Conservation (phyloP, 2,329 filamentous ascomycete genomes). For the Cladobotryum protrusum region DNA sequence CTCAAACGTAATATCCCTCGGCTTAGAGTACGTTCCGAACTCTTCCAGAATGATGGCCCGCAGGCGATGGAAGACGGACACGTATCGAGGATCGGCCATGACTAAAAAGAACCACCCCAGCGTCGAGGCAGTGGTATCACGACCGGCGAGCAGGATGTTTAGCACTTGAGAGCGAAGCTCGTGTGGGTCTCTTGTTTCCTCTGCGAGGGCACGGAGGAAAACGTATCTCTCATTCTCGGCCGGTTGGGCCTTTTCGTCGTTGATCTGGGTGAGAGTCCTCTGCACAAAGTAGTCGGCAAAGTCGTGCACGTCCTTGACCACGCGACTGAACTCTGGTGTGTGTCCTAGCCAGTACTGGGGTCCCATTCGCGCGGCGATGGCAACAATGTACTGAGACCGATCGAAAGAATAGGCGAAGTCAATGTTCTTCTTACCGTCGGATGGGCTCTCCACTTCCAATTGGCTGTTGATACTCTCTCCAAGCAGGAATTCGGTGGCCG, state of each 20-base stretch:
- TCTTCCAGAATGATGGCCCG: slow-evolving; percentile 33
- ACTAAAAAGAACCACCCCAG: slow-evolving; percentile 42
- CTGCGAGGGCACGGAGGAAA: slow-evolving; percentile 25
- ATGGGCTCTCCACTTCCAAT: slow-evolving; percentile 22
- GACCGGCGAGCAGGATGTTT: slow-evolving; percentile 41
- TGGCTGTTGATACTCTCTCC: slow-evolving; percentile 47
- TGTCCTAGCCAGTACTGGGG: slow-evolving; percentile 40
- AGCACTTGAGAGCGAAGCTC: slow-evolving; percentile 26
- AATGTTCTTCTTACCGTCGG: slow-evolving; percentile 22
- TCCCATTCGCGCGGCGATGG: slow-evolving; percentile 45
- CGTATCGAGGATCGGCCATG: slow-evolving; percentile 31
- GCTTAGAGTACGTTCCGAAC: slow-evolving; percentile 42
- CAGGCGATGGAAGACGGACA: slow-evolving; percentile 35
- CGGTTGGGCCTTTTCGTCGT: slow-evolving; percentile 7
- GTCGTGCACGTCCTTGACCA: slow-evolving; percentile 58
- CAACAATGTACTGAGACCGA: slow-evolving; percentile 35
- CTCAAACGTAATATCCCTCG: slow-evolving; percentile 21
- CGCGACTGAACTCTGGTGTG: slow-evolving; percentile 53
- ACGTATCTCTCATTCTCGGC: slow-evolving; percentile 20
- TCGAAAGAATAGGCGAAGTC: slow-evolving; percentile 29
- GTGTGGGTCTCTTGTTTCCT: slow-evolving; percentile 25
- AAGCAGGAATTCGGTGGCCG: slow-evolving; percentile 53
- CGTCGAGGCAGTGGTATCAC: slow-evolving; percentile 49
- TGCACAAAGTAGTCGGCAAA: slow-evolving; percentile 67
- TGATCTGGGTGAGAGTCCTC: slow-evolving; percentile 38